Conservation (phyloP, 2,329 filamentous ascomycete genomes). For the Penicillium decumbens region DNA sequence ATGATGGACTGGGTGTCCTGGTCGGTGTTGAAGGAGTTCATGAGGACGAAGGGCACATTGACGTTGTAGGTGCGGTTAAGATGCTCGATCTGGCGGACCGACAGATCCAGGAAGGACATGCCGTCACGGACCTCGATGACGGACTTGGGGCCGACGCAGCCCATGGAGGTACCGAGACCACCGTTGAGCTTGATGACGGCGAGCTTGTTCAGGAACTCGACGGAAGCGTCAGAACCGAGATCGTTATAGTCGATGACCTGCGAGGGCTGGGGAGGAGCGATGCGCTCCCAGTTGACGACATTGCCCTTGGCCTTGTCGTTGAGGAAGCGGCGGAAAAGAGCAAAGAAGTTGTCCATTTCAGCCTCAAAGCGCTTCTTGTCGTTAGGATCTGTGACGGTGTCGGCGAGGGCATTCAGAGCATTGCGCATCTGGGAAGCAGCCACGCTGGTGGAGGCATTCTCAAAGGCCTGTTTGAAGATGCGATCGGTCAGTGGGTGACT, state of each 20-base stretch:
- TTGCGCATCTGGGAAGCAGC: slow-evolving; percentile 99
- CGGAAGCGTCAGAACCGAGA: slow-evolving; percentile 81
- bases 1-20: slow-evolving; percentile 97
- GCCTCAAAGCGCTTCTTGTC: slow-evolving; percentile 85
- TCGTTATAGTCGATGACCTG: slow-evolving; percentile 95
- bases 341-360: slow-evolving; percentile 99
- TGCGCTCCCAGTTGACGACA: slow-evolving; percentile 91
- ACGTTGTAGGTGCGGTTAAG: slow-evolving; percentile 96
- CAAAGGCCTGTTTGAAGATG: slow-evolving; percentile 68
- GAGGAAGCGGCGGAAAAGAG: slow-evolving; percentile 94
- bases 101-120: slow-evolving; percentile 99
- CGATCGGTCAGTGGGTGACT: slow-evolving; percentile 6
- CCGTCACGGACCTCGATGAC: slow-evolving; percentile 99
- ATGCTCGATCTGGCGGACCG: slow-evolving; percentile 97
- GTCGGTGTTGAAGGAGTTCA: slow-evolving; percentile 99
- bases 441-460: slow-evolving; percentile 98
- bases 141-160: slow-evolving; percentile 97
- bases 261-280: slow-evolving; percentile 83
- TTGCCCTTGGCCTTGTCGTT: slow-evolving; percentile 99
- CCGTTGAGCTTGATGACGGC: slow-evolving; percentile 99
- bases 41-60: slow-evolving; percentile 96
- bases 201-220: slow-evolving; percentile 93
- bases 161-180: slow-evolving; percentile 99
- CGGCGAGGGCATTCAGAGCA: slow-evolving; percentile 83
- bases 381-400: slow-evolving; percentile 75